Evolutionary conservation across 2,329 filamentous ascomycete genomes (phyloP), one percentile per base, ranked within the genome.

Genomic region (Byssoonygena ceratinophila): DNA sequence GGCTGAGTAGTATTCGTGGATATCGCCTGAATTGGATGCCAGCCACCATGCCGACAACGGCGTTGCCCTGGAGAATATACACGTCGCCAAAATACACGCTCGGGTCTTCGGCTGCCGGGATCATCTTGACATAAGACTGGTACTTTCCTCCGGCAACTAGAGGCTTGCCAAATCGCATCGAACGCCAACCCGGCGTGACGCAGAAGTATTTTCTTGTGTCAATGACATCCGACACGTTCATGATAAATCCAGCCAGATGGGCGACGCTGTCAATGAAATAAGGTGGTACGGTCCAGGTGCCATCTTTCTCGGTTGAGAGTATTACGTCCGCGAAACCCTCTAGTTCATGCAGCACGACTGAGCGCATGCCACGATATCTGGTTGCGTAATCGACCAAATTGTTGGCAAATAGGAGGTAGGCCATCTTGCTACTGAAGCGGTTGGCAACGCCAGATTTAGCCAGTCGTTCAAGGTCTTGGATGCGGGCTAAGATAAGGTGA

Each of bases 171-270:
- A 67, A 54, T 25, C 58, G 65, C 54, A 69, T 59, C 2, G 60
- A 58, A 11, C 60, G 58, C 59, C 68, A 69, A 4, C 68, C 68
- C 34, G 68, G 64, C 18, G 61, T 64, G 44, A 71, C 61, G 52
- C 60, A 71, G 1, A 66, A 64, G 14, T 64, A 57, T 2, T 57
- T 55, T 22, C 63, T 60, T 12, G 60, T 53, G 39, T 64, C 59
- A 25, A 53, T 55, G 9, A 20, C 11, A 32, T 67, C 64, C 23
- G 60, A 59, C 2, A 59, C 62, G 53, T 71, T 72, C 57, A 68
- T 62, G 16, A 69, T 59, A 50, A 71, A 71, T 1, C 68, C 68
- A 11, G 60, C 60, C 7, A 69, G 22, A 36, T 71, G 68, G n/a
- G 61, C 63, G 1, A 67, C 55, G 25, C 58, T 63, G 51, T 72